These are phyloP conservation scores for Cryphonectria parasitica DNA, from an alignment of 2,329 filamentous ascomycete species.

Conservation along the genomic window DNA sequence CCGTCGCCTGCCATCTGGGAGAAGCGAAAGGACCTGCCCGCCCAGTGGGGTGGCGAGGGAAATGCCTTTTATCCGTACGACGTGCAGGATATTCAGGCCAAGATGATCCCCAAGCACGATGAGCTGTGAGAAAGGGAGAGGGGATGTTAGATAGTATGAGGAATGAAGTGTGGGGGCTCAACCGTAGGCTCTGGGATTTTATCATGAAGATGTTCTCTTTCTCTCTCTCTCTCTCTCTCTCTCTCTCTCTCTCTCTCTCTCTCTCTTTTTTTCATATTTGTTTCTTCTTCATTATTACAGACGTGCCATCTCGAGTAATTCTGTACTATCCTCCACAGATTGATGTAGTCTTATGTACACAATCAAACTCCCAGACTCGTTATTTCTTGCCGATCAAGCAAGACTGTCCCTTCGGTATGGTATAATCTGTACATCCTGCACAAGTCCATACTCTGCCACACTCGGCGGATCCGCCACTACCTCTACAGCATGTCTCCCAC, in stretches of 20 bases:
- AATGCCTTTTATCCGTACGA: constrained; percentile 26
- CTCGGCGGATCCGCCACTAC: neutral
- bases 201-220: neutral
- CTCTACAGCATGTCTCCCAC: neutral
- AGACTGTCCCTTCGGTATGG: neutral
- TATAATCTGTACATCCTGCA: constrained; percentile 5
- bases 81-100: constrained; percentile 23
- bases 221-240: neutral
- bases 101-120: constrained; percentile 23
- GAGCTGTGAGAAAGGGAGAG: constrained; percentile 15
- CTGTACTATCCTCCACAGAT: too few relatives aligned
- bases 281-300: too few relatives aligned
- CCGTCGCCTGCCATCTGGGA: constrained; percentile 24
- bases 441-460: constrained; percentile 5
- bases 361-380: too few relatives aligned
- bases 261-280: too few relatives aligned
- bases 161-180: neutral
- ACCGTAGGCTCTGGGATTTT: neutral
- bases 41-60: constrained; percentile 24
- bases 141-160: too few relatives aligned
- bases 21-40: constrained; percentile 26
- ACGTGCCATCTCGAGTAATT: too few relatives aligned
- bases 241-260: neutral
- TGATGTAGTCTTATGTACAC: neutral
- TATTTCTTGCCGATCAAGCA: neutral